A percentile compares a stretch with the other conserved stretches of the same genome.
Evolutionary conservation across 352 stramenopile species (phyloP).

Genomic region (Thalassiosira hispida): DNA sequence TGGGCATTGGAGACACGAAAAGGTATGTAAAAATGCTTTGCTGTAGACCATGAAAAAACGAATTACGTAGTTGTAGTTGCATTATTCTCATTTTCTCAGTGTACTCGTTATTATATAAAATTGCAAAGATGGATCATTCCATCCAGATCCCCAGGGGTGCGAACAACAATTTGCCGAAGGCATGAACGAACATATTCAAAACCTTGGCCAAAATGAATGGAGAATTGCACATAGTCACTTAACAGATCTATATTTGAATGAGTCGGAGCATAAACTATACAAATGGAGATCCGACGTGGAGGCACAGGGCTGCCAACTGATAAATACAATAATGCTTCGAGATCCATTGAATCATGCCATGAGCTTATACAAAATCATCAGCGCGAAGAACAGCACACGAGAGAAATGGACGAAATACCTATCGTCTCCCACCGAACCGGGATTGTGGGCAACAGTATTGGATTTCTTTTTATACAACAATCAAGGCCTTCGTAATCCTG

Average conservation of each 20-base stretch:
- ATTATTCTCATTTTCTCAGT: background rate
- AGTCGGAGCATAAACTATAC: conserved; percentile 44
- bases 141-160: background rate
- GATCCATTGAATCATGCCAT: conserved; percentile 62
- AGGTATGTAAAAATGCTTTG: background rate
- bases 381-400: conserved; percentile 33
- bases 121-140: conserved; percentile 24
- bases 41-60: too few relatives aligned
- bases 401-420: conserved; percentile 51
- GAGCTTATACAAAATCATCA: conserved; percentile 50
- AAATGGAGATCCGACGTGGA: conserved; percentile 49
- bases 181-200: conserved; percentile 33
- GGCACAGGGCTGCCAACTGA: conserved; percentile 55
- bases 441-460: conserved; percentile 47
- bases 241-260: conserved; percentile 44
- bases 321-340: conserved; percentile 58
- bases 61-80: too few relatives aligned
- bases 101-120: background rate
- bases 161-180: conserved; percentile 16
- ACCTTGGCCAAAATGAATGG: conserved; percentile 52
- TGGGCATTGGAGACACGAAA: too few relatives aligned
- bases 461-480: conserved; percentile 65
- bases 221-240: conserved; percentile 54
- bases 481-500: conserved; percentile 23
- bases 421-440: conserved; percentile 18